Conservation (phyloP, 164 flowering plant genomes). For the Annona cherimola region DNA sequence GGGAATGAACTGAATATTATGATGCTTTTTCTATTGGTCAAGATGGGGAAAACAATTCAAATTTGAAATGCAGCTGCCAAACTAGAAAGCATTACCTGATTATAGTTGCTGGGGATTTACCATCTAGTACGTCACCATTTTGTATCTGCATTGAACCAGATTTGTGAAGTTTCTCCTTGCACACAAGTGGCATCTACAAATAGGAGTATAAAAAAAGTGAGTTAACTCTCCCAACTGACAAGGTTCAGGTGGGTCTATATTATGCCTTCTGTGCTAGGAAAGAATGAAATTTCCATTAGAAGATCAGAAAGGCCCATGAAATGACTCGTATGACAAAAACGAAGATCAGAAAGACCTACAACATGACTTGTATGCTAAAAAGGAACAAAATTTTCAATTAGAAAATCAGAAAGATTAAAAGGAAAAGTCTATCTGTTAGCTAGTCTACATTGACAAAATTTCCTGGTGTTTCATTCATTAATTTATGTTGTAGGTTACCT, state of each 20-base stretch:
- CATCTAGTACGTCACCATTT: not conserved
- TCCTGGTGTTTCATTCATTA: not conserved
- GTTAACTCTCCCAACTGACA: no score
- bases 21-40: no score
- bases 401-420: not conserved
- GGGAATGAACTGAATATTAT: not conserved
- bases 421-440: not conserved
- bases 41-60: no score
- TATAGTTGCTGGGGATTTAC: not conserved
- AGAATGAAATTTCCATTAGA: not conserved
- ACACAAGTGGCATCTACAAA: not conserved
- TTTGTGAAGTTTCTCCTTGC: not conserved
- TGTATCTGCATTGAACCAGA: not conserved
- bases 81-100: not conserved
- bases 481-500: not conserved
- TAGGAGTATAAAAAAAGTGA: not conserved
- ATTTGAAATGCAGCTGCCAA: not conserved
- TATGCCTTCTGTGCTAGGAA: no score
- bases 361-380: not conserved
- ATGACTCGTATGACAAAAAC: no score
- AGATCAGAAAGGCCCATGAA: no score
- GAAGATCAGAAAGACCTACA: not conserved
- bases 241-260: no score
- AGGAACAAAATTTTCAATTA: not conserved
- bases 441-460: not conserved